A percentile compares a stretch with the other conserved stretches of the same genome.
Evolutionary conservation across 2,329 filamentous ascomycete genomes (phyloP).

Genomic region (Arthrobotrys entomopaga): DNA sequence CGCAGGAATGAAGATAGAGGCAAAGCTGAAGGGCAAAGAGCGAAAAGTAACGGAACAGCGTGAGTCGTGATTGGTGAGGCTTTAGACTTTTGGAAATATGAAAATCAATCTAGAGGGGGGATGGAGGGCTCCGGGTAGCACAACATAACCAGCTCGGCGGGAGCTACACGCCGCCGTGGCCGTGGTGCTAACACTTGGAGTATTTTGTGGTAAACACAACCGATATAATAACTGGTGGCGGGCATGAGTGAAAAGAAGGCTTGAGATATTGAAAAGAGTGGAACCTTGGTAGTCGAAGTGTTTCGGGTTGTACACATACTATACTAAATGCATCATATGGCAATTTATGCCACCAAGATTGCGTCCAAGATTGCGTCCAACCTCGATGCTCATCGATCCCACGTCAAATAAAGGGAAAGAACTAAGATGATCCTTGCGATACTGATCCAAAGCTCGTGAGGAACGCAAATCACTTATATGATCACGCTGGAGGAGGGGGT

Average conservation of each 20-base stretch:
- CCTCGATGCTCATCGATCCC: slow-evolving; percentile 23
- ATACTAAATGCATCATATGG: slow-evolving; percentile 49
- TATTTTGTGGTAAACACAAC: not conserved
- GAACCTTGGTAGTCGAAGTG: slow-evolving; percentile 52
- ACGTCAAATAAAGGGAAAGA: slow-evolving; percentile 15
- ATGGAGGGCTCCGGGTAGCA: slow-evolving; percentile 38
- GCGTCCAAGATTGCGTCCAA: slow-evolving; percentile 20
- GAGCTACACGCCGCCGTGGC: slow-evolving; percentile 30
- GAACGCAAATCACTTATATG: slow-evolving; percentile 26
- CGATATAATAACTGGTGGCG: slow-evolving; percentile 16
- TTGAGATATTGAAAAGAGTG: slow-evolving; percentile 39
- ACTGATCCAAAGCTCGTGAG: slow-evolving; percentile 22
- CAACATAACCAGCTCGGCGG: slow-evolving; percentile 38
- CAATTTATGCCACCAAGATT: slow-evolving; percentile 27
- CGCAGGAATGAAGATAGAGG: slow-evolving; percentile 12
- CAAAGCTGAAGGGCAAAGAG: slow-evolving; percentile 8
- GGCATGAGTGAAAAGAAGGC: not conserved
- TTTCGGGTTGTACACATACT: slow-evolving; percentile 50
- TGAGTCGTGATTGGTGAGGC: slow-evolving; percentile 35
- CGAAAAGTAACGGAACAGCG: not conserved
- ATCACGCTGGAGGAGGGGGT: slow-evolving; percentile 14
- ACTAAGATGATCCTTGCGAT: slow-evolving; percentile 26
- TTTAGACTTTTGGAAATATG: slow-evolving; percentile 18
- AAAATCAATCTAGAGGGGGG: slow-evolving; percentile 27
- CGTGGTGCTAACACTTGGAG: not conserved